These are phyloP conservation scores for Pseudotulostoma volvatum DNA, from an alignment of 495 filamentous ascomycete genomes.

Conservation along the genomic window DNA sequence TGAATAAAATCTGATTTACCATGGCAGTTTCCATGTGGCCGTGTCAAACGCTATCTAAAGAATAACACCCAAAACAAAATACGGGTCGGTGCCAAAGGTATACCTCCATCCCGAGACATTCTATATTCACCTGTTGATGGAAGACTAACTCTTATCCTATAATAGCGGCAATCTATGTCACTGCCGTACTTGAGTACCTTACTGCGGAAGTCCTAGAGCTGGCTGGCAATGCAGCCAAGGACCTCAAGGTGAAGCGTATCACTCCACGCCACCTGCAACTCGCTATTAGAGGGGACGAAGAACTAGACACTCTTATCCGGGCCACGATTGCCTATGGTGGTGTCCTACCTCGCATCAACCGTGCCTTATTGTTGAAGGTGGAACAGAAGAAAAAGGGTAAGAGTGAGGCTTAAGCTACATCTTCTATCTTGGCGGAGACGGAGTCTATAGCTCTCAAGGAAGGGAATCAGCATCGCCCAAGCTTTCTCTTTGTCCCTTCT, in stretches of 20 bases:
- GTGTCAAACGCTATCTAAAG: slow-evolving; percentile 99
- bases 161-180: slow-evolving; percentile 96
- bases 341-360: slow-evolving; percentile 97
- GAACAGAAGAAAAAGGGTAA: slow-evolving; percentile 99
- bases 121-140: no score
- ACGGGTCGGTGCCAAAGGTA: slow-evolving; percentile 93
- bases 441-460: no score
- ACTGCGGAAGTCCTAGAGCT: slow-evolving; percentile 97
- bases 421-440: no score
- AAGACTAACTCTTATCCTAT: no score
- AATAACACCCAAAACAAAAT: slow-evolving; percentile 99
- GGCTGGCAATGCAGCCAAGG: slow-evolving; percentile 95
- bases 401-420: no score
- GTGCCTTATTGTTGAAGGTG: slow-evolving; percentile 90
- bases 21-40: slow-evolving; percentile 97
- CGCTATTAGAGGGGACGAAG: slow-evolving; percentile 95
- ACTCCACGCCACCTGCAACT: slow-evolving; percentile 96
- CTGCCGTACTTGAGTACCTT: slow-evolving; percentile 93
- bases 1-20: no score
- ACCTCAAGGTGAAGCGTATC: slow-evolving; percentile 99
- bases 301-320: slow-evolving; percentile 91
- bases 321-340: slow-evolving; percentile 97
- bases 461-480: no score
- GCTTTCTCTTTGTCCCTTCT: no score
- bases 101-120: no score